Conservation (phyloP, 2,329 filamentous ascomycete species). For the Epichloe aotearoae region DNA sequence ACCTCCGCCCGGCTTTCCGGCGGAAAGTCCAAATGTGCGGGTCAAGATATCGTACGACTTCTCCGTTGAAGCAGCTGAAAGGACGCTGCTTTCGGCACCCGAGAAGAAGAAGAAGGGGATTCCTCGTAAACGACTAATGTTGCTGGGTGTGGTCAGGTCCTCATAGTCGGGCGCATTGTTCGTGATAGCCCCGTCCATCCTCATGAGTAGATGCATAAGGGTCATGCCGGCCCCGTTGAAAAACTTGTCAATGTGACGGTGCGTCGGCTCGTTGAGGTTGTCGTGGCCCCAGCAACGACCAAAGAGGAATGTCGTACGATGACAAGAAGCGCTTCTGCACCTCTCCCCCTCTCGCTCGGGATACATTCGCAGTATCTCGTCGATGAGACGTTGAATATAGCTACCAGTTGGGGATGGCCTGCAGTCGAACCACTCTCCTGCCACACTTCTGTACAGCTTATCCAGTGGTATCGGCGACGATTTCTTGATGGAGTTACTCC, state of each 20-base stretch:
- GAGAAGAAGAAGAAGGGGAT: constrained; percentile 44
- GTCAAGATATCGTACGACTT: constrained; percentile 39
- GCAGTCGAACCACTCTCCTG: constrained; percentile 43
- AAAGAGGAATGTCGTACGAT: constrained; percentile 46
- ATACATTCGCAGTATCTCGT: constrained; percentile 45
- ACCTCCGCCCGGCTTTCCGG: constrained; percentile 14
- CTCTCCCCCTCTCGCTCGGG: constrained; percentile 41
- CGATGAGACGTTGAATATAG: constrained; percentile 35
- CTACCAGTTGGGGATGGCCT: constrained; percentile 28
- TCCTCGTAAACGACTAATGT: constrained; percentile 35
- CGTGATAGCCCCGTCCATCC: constrained; percentile 38
- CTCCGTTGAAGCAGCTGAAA: constrained; percentile 39
- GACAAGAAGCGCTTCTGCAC: constrained; percentile 49
- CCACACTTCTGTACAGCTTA: constrained; percentile 30
- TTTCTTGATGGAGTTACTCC: constrained; percentile 43
- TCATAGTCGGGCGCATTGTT: constrained; percentile 35
- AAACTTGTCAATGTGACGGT: constrained; percentile 46
- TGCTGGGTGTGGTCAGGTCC: constrained; percentile 33
- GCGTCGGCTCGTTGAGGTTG: constrained; percentile 54
- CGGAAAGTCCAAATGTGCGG: constrained; percentile 32
- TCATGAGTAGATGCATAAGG: constrained; percentile 41
- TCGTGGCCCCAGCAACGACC: constrained; percentile 49
- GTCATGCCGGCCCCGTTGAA: constrained; percentile 51
- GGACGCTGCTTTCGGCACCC: constrained; percentile 42
- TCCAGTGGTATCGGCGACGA: constrained; percentile 35